Base-by-base conservation (phyloP, 1,284 basidiomycete genomes). In the Leccinum fallax region DNA sequence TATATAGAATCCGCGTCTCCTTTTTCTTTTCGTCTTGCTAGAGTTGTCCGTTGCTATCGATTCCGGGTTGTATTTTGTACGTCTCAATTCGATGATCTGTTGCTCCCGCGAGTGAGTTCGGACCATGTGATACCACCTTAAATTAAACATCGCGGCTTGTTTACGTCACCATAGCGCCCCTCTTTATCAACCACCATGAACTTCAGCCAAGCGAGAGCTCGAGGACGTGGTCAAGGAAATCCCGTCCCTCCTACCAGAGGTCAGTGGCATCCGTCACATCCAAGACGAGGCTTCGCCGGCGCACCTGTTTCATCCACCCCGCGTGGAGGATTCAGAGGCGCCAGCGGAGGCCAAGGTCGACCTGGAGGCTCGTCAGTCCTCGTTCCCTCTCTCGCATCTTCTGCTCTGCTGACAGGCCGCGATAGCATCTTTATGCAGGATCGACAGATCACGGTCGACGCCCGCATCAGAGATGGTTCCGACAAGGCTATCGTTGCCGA, bases 381-480 rank as follows among this genome's bases (percentile, higher is more conserved):
- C 48, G 4, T 30, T 26, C 16, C 10, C 10, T 9, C n/a, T 15
- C 0, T 32, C 26, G 15, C 46, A 13, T 4, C 0, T 46, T 46
- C 43, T 46, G 19, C 19, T 19, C 43, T 21, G 11, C 43, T 46
- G 43, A 46, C n/a, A 0, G 7, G 0, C 16, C n/a, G 40, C 1
- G 9, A 46, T 46, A 90, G 87, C 19, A 77, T 91, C 46, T 89
- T 85, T 71, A 77, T 76, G 56, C 71, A 80, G 9, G 78, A 77
- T 43, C 72, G 72, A 56, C 80, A 83, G 5, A 80, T 81, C 2
- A 72, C 67, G n/a, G 68, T 91, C 61, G 89, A 92, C 67, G 63
- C 78, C 28, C 86, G 89, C 36, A 74, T 91, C 10, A 67, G 70
- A 21, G 81, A 86, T 67, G 77, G 75, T 19, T 83, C 85, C 1